Evolutionary conservation across 1,284 basidiomycete genomes (phyloP).

Genomic region (Cutaneotrichosporon curvatum): DNA sequence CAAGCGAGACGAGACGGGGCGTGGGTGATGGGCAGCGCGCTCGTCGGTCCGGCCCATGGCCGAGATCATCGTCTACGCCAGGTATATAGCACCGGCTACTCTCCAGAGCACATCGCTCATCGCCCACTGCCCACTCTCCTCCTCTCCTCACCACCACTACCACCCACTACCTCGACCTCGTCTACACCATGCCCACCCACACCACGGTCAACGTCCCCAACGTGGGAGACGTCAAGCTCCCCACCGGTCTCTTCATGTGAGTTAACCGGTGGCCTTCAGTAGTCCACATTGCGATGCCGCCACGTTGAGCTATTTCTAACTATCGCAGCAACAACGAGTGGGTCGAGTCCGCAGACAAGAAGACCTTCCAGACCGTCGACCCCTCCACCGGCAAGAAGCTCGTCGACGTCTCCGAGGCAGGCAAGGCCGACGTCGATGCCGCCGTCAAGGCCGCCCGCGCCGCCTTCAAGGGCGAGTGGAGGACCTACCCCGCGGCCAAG

Average conservation of each 20-base stretch:
- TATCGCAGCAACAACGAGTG: conserved; percentile 34
- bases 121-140: not conserved
- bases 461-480: conserved; percentile 81
- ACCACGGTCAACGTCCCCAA: conserved; percentile 18
- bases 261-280: not conserved
- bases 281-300: no score
- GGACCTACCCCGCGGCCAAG: conserved; percentile 74
- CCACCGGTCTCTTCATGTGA: conserved; percentile 76
- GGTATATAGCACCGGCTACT: no score
- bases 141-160: not conserved
- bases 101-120: no score
- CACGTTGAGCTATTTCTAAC: not conserved
- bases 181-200: not conserved
- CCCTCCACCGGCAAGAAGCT: conserved; percentile 54
- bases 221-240: conserved; percentile 53
- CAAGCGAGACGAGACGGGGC: no score
- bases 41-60: no score
- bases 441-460: conserved; percentile 76
- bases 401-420: conserved; percentile 31
- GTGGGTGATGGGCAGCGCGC: no score
- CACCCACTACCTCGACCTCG: not conserved
- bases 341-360: conserved; percentile 21
- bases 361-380: conserved; percentile 27
- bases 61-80: no score
- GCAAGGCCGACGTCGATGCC: conserved; percentile 61